phyloP scores from a whole-genome alignment of 306 rosid species.

The Cyclanthera cordifolia region DNA sequence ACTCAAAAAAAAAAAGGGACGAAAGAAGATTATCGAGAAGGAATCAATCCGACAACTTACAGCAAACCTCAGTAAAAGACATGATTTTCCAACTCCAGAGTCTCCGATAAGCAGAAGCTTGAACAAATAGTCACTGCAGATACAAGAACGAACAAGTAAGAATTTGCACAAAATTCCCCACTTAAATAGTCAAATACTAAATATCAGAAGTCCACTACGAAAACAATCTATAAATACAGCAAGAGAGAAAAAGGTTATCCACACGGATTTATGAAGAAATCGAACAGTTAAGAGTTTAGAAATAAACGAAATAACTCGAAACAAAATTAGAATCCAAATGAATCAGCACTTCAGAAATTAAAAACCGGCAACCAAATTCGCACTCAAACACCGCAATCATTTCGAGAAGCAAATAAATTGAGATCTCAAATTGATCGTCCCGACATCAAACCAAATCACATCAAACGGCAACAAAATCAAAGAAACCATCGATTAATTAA shows the following conservation, averaged over 20 bases:
- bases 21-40: background rate
- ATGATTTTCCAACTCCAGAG: conserved; percentile 77
- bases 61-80: conserved; percentile 74
- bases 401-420: background rate
- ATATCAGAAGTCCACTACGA: background rate
- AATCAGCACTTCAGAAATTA: background rate
- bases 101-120: conserved; percentile 70
- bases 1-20: too few relatives aligned
- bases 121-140: conserved; percentile 61
- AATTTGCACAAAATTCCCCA: background rate
- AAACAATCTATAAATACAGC: background rate
- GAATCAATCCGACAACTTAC: conserved; percentile 29
- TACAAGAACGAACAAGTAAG: conserved; percentile 12
- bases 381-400: background rate
- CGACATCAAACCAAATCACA: background rate
- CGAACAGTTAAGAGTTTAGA: background rate
- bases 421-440: conserved; percentile 2
- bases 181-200: background rate
- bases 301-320: background rate
- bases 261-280: background rate
- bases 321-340: background rate
- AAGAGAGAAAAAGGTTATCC: background rate
- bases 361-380: background rate
- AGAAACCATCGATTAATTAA: background rate
- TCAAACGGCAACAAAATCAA: background rate